These are phyloP conservation scores for Stagonosporopsis vannaccii DNA, from an alignment of 2,329 filamentous ascomycete species.

Conservation along the genomic window DNA sequence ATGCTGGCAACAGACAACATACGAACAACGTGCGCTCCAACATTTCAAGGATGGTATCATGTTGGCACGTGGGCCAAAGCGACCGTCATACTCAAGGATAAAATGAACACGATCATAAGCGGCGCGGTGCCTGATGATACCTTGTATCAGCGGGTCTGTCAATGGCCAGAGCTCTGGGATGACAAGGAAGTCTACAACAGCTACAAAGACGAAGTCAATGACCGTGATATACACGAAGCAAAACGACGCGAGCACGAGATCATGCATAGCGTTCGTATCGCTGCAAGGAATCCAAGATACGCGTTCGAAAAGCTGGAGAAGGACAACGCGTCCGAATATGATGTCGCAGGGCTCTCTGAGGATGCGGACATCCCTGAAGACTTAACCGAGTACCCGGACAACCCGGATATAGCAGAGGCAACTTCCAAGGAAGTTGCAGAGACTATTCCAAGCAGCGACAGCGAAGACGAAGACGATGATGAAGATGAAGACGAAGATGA, in stretches of 20 bases:
- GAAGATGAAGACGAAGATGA: slow-evolving; percentile 26
- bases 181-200: slow-evolving; percentile 39
- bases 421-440: slow-evolving; percentile 33
- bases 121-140: slow-evolving; percentile 43
- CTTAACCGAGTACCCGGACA: slow-evolving; percentile 42
- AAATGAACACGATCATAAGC: slow-evolving; percentile 63
- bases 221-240: slow-evolving; percentile 31
- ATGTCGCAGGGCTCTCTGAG: slow-evolving; percentile 25
- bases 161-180: slow-evolving; percentile 46
- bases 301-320: slow-evolving; percentile 44
- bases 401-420: slow-evolving; percentile 35
- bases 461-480: slow-evolving; percentile 28
- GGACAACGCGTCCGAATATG: background rate
- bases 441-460: slow-evolving; percentile 17
- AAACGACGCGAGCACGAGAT: slow-evolving; percentile 41
- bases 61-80: slow-evolving; percentile 83
- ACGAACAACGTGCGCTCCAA: slow-evolving; percentile 52
- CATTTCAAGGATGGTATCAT: slow-evolving; percentile 80
- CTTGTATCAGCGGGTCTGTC: slow-evolving; percentile 40
- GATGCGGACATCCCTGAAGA: slow-evolving; percentile 40
- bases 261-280: slow-evolving; percentile 43
- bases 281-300: slow-evolving; percentile 44
- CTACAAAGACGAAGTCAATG: slow-evolving; percentile 39
- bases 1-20: slow-evolving; percentile 70
- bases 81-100: slow-evolving; percentile 86